These are phyloP conservation scores for Zasmidium citrigriseum DNA, from an alignment of 2,329 filamentous ascomycete genomes.

Conservation along the genomic window DNA sequence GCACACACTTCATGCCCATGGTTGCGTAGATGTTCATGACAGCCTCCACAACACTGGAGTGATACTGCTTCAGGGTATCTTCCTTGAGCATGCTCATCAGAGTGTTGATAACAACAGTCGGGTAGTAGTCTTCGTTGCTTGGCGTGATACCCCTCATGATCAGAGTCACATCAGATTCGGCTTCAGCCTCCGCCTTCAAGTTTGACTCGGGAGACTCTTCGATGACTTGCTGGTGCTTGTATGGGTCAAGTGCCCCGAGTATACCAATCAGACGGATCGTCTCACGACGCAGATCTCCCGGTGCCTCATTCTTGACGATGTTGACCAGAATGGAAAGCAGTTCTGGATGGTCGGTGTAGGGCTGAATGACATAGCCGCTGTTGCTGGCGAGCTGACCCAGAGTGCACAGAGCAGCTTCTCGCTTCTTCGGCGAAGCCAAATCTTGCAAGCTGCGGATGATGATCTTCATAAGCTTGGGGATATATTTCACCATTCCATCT, in stretches of 20 bases:
- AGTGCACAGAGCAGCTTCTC: slow-evolving; percentile 86
- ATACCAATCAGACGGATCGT: slow-evolving; percentile 97
- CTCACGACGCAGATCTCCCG: slow-evolving; percentile 82
- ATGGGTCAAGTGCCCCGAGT: slow-evolving; percentile 89
- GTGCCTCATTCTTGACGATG: slow-evolving; percentile 90
- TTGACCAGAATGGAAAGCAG: slow-evolving; percentile 89
- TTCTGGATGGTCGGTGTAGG: slow-evolving; percentile 92
- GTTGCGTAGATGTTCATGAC: slow-evolving; percentile 99
- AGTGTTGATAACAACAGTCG: slow-evolving; percentile 95
- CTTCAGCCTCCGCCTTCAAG: slow-evolving; percentile 64
- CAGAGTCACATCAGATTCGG: slow-evolving; percentile 86
- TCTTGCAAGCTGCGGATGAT: slow-evolving; percentile 94
- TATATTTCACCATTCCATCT: slow-evolving; percentile 89
- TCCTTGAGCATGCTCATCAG: slow-evolving; percentile 91
- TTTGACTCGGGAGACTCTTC: slow-evolving; percentile 84
- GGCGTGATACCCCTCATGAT: slow-evolving; percentile 98
- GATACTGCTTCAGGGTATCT: slow-evolving; percentile 83
- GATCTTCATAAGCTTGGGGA: slow-evolving; percentile 89
- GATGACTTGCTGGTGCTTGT: slow-evolving; percentile 93
- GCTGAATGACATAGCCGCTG: slow-evolving; percentile 95
- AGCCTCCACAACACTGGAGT: slow-evolving; percentile 91
- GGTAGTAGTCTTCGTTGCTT: slow-evolving; percentile 97
- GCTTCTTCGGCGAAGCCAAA: slow-evolving; percentile 83
- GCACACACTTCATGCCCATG: slow-evolving; percentile 90
- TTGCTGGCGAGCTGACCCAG: slow-evolving; percentile 92